Evolutionary conservation across 257 asterid species (phyloP).

Genomic region (Solanum gracilifrons): DNA sequence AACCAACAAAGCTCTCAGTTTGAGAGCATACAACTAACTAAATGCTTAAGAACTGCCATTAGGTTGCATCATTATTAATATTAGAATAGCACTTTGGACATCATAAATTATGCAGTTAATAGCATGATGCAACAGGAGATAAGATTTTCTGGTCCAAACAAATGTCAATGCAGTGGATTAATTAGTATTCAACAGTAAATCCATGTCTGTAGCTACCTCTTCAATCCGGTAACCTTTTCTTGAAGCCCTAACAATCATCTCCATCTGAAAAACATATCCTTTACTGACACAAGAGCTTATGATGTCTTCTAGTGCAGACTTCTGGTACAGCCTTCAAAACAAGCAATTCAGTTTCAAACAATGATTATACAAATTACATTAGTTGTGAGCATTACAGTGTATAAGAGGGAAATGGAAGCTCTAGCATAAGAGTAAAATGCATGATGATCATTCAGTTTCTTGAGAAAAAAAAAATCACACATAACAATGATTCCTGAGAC

Average conservation of each 20-base stretch:
- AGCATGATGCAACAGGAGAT: not conserved
- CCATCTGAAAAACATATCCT: conserved; percentile 99
- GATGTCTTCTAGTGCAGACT: conserved; percentile 85
- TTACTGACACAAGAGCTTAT: conserved; percentile 92
- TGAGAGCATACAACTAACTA: not conserved
- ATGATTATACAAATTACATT: not conserved
- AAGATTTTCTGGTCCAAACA: not conserved
- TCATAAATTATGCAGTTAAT: not conserved
- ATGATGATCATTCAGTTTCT: not conserved
- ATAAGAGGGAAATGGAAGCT: not conserved
- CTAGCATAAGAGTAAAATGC: not conserved
- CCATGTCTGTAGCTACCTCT: conserved; percentile 45
- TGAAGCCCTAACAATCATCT: conserved; percentile 95
- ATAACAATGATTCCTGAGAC: not conserved
- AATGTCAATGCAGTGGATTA: not conserved
- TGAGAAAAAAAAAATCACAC: not conserved
- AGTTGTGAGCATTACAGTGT: not conserved
- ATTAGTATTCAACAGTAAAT: not conserved
- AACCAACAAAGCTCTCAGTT: conserved; percentile 19
- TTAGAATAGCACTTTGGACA: not conserved
- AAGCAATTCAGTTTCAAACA: not conserved
- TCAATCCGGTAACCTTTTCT: conserved; percentile 79
- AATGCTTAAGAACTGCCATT: not conserved
- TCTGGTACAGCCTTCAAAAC: conserved; percentile 59
- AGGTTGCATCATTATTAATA: not conserved